A percentile compares a stretch with the other conserved stretches of the same genome.
Evolutionary conservation across 768 basidiomycete species (phyloP).

Genomic region (Candolleomyces efflorescens): DNA sequence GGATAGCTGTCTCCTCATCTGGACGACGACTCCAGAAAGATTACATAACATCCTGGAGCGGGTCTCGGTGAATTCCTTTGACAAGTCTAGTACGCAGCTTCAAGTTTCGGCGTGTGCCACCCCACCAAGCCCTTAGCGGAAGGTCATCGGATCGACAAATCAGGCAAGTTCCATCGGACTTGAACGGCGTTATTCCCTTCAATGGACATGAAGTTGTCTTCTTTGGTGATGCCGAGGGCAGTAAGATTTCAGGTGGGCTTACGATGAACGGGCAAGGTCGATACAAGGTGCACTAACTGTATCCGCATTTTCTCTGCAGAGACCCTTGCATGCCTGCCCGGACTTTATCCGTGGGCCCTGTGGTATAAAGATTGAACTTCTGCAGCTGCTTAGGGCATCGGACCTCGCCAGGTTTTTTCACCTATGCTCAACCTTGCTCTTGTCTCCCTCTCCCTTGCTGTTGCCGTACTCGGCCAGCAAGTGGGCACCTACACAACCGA

Average conservation of each 20-base stretch:
- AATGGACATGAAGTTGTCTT: neutral
- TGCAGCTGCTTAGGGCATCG: neutral
- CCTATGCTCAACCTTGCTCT: slow-evolving; percentile 23
- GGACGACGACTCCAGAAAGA: no score
- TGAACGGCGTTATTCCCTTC: neutral
- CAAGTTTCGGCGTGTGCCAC: neutral
- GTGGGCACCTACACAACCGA: slow-evolving; percentile 48
- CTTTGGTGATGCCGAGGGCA: neutral
- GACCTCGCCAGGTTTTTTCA: neutral
- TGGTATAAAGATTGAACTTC: neutral
- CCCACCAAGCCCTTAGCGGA: neutral
- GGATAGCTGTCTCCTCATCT: neutral
- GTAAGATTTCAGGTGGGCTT: neutral
- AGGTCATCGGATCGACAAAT: neutral
- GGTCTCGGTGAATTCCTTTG: neutral
- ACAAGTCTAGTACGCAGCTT: neutral
- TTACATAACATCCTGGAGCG: neutral
- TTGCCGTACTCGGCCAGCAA: slow-evolving; percentile 49
- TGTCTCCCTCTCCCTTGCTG: slow-evolving; percentile 33
- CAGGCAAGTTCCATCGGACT: neutral
- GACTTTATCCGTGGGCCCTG: neutral
- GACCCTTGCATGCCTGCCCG: neutral
- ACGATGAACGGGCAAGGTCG: neutral
- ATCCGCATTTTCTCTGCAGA: neutral
- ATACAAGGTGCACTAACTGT: neutral